These are phyloP conservation scores for Karstenula rhodostoma DNA, from an alignment of 2,329 filamentous ascomycete genomes.

Conservation along the genomic window DNA sequence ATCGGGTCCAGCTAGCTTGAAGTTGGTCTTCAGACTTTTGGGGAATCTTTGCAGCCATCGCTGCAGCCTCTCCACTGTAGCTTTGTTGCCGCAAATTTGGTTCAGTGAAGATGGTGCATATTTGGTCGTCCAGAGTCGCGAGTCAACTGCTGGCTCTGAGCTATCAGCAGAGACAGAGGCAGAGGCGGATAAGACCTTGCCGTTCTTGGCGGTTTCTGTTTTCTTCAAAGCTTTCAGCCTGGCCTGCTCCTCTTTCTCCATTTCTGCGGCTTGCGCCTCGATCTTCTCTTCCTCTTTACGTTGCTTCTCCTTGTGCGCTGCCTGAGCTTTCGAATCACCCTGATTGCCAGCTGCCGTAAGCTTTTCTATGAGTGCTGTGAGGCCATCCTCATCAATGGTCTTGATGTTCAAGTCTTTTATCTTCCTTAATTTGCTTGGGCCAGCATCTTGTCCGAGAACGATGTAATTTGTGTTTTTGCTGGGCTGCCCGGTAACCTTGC, in stretches of 20 bases:
- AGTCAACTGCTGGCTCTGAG: conserved; percentile 38
- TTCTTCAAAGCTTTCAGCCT: conserved; percentile 63
- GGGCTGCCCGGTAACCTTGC: conserved; percentile 84
- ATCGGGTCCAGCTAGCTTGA: conserved; percentile 83
- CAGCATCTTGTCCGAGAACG: conserved; percentile 88
- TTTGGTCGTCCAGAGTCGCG: conserved; percentile 84
- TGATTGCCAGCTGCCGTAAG: conserved; percentile 78
- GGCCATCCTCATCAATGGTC: conserved; percentile 91
- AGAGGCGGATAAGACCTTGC: conserved; percentile 44
- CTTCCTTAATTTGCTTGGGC: conserved; percentile 89
- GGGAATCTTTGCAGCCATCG: conserved; percentile 85
- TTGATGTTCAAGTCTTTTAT: conserved; percentile 83
- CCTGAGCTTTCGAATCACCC: conserved; percentile 85
- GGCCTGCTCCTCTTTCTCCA: conserved; percentile 87
- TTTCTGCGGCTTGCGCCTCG: conserved; percentile 79
- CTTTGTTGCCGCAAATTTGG: conserved; percentile 96
- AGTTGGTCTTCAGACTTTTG: conserved; percentile 78
- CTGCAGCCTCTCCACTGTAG: conserved; percentile 86
- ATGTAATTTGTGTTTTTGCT: conserved; percentile 96
- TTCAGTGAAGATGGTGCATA: conserved; percentile 86
- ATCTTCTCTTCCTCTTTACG: conserved; percentile 85
- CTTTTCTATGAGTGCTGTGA: conserved; percentile 83
- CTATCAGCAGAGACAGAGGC: conserved; percentile 34
- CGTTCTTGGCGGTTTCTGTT: conserved; percentile 41
- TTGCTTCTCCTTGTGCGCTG: conserved; percentile 84